Conservation (phyloP, 1,139 yeast species). For the Suhomyces guaymorum region DNA sequence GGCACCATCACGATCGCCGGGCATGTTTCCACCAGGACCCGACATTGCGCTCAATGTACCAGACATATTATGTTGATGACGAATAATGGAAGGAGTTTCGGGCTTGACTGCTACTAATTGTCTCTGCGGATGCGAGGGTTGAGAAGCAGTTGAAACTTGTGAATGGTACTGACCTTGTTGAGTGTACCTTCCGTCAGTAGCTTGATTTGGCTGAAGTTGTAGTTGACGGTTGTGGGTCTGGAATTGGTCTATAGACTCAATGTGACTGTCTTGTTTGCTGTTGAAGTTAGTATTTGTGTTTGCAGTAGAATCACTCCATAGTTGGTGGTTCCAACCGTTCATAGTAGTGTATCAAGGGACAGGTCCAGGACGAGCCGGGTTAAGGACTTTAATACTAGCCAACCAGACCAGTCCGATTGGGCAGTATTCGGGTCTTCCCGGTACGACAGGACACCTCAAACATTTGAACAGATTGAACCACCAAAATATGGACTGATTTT, state of each 20-base stretch:
- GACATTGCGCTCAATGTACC: slow-evolving; percentile 3
- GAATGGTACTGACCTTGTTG: too few species aligned
- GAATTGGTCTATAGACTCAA: too few species aligned
- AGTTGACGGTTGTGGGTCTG: too few species aligned
- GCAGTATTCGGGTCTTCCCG: background rate
- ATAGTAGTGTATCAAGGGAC: slow-evolving; percentile 5
- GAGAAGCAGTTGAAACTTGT: too few species aligned
- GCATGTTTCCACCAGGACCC: slow-evolving; percentile 2
- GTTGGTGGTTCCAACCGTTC: slow-evolving; percentile 13
- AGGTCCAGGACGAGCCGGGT: slow-evolving; percentile 1
- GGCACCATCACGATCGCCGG: slow-evolving; percentile 3
- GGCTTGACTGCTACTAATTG: too few species aligned
- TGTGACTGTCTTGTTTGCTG: slow-evolving; percentile 5
- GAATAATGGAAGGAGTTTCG: too few species aligned
- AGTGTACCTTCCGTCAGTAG: background rate
- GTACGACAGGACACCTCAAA: slow-evolving; percentile 1
- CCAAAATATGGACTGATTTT: too few species aligned
- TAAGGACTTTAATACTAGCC: background rate
- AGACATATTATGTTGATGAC: too few species aligned
- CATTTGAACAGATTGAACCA: background rate
- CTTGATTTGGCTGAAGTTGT: background rate
- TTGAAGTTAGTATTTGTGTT: slow-evolving; percentile 6
- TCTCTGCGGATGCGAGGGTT: too few species aligned
- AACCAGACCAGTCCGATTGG: background rate
- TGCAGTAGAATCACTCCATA: slow-evolving; percentile 11